phyloP scores from a whole-genome alignment of 2,329 filamentous ascomycete genomes.

The Beauveria rudraprayagi region DNA sequence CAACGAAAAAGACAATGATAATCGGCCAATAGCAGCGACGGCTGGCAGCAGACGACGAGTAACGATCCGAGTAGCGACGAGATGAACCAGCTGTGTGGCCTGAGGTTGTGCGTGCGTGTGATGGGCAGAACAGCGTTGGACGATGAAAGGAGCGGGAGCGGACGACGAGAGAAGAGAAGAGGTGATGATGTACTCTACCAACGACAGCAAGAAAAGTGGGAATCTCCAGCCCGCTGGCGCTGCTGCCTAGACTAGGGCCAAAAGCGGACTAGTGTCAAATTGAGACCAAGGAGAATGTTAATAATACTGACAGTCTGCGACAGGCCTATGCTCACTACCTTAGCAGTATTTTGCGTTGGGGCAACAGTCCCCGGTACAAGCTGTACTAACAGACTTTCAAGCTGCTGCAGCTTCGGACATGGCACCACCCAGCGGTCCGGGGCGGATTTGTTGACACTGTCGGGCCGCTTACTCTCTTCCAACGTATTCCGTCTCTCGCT shows the following conservation, averaged over 20 bases:
- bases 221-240: slow-evolving; percentile 22
- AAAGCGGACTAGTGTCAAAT: slow-evolving; percentile 16
- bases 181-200: slow-evolving; percentile 10
- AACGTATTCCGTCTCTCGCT: not conserved
- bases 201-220: slow-evolving; percentile 15
- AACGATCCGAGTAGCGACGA: slow-evolving; percentile 1
- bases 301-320: slow-evolving; percentile 8
- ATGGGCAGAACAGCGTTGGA: slow-evolving; percentile 8
- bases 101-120: slow-evolving; percentile 14
- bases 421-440: slow-evolving; percentile 1
- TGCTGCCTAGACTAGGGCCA: slow-evolving; percentile 24
- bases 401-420: not conserved
- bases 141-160: not conserved
- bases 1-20: not conserved
- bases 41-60: slow-evolving; percentile 6
- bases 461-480: not conserved
- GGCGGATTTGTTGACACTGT: slow-evolving; percentile 1
- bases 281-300: not conserved
- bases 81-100: slow-evolving; percentile 7
- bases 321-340: slow-evolving; percentile 17
- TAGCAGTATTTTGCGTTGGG: not conserved
- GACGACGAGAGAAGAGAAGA: slow-evolving; percentile 9
- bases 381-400: slow-evolving; percentile 13
- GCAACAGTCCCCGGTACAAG: slow-evolving; percentile 9
- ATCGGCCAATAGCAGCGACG: not conserved